phyloP scores from a whole-genome alignment of 2,329 filamentous ascomycete genomes.

The Xylogone sp. region DNA sequence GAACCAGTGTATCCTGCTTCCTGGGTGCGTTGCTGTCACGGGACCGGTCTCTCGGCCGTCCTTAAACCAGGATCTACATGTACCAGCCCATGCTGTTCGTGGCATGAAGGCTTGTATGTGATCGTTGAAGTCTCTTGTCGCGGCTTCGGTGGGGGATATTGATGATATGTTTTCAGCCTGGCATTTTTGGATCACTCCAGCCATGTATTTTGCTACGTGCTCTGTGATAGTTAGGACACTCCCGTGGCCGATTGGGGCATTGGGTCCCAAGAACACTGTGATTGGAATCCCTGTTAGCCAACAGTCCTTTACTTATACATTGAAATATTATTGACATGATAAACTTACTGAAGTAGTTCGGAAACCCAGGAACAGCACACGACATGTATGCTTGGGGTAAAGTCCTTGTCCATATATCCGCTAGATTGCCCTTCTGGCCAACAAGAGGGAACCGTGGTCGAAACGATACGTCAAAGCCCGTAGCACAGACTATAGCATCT shows the following conservation, averaged over 20 bases:
- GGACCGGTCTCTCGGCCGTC: constrained; percentile 8
- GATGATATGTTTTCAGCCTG: constrained; percentile 35
- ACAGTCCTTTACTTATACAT: background rate
- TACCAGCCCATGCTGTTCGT: constrained; percentile 12
- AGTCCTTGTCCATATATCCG: constrained; percentile 24
- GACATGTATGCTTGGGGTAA: constrained; percentile 29
- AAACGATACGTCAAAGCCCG: constrained; percentile 47
- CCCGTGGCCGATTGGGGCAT: constrained; percentile 26
- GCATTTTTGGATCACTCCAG: constrained; percentile 42
- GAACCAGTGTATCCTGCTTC: constrained; percentile 14
- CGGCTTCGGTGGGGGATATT: constrained; percentile 35
- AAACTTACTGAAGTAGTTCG: constrained; percentile 23
- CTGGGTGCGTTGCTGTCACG: constrained; percentile 14
- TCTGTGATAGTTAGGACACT: constrained; percentile 36
- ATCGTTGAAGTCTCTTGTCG: constrained; percentile 27
- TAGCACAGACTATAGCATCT: constrained; percentile 55
- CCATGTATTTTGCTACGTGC: constrained; percentile 43
- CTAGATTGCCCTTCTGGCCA: constrained; percentile 1
- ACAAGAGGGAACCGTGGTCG: background rate
- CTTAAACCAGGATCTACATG: constrained; percentile 21
- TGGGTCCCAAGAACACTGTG: constrained; percentile 26
- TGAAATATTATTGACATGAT: constrained; percentile 10
- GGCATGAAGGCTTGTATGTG: constrained; percentile 27
- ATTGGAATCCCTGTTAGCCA: too few relatives aligned
- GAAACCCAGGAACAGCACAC: constrained; percentile 23